Base-by-base conservation (phyloP, 2,329 filamentous ascomycete genomes). In the Talaromyces sp. region DNA sequence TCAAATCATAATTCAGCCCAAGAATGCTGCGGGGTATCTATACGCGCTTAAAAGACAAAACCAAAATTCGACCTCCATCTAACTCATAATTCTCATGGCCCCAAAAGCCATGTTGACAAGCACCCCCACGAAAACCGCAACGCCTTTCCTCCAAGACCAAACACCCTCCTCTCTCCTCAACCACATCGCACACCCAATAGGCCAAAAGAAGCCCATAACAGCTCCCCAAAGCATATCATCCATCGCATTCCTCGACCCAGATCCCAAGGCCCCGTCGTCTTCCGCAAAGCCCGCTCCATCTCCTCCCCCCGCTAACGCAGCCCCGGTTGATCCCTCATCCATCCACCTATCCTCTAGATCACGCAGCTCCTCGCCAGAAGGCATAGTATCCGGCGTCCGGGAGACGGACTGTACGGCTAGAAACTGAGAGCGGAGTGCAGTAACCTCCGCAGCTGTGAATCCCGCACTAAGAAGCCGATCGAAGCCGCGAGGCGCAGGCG, bases 171-270 rank as follows among this genome's bases (percentile, higher is more conserved):
- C 90, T 54, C 92, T 81, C 60, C 93, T 82, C 45, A 95, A 77
- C 91, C 92, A 97, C 47, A 88, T 86, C 51, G 93, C 77, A 65
- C 90, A 91, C 0, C 90, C 93, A 9, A 97, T 73, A 3, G 94
- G 94, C 85, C 93, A 97, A 70, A 99, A 89, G 78, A 97, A 99
- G 0, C 94, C 94, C 65, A 94, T 89, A 54, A 95, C 77, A 71
- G 94, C 90, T 4, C 92, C 94, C 75, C 87, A 89, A 53, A 97
- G 80, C 77, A 97, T 84, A 65, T 95, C 87, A 66, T 97, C 93
- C 40, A 96, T 77, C 10, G 89, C 82, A 0, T 83, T 86, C 42
- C 63, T 58, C 46, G 67, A 72, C 2, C 65, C 66, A 29, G 67
- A 52, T n/a, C 71, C 70, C 51, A 73, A 64, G 14, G 80, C 79